These are phyloP conservation scores for Pyrenula aspistea DNA, from an alignment of 495 filamentous ascomycete genomes.

Conservation along the genomic window DNA sequence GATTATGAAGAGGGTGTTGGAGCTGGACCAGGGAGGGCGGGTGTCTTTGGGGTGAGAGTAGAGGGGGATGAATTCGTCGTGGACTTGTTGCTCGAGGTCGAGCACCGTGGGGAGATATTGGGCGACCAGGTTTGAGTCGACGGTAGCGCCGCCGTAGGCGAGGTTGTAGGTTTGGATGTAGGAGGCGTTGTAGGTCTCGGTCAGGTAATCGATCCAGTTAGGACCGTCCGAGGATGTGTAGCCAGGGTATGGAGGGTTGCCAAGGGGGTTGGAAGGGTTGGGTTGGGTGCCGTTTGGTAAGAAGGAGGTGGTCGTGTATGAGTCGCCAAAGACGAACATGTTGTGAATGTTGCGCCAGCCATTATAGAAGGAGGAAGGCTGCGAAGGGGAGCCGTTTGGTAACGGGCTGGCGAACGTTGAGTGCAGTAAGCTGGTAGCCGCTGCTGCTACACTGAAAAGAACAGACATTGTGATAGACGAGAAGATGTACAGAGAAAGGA, in stretches of 20 bases:
- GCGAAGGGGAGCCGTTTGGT: background rate
- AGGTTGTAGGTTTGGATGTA: slow-evolving; percentile 43
- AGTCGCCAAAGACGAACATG: slow-evolving; percentile 27
- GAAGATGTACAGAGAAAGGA: too few relatives aligned
- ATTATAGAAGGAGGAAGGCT: background rate
- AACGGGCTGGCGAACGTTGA: background rate
- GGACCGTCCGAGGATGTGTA: slow-evolving; percentile 36
- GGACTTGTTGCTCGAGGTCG: background rate
- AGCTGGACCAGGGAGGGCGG: slow-evolving; percentile 45
- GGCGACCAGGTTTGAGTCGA: slow-evolving; percentile 34
- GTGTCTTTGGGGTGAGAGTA: slow-evolving; percentile 17
- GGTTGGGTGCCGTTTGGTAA: slow-evolving; percentile 48
- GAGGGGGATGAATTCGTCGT: slow-evolving; percentile 10
- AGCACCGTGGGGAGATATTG: slow-evolving; percentile 1
- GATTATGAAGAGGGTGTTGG: slow-evolving; percentile 51
- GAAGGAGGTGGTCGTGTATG: slow-evolving; percentile 57
- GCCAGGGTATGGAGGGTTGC: slow-evolving; percentile 48
- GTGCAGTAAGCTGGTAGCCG: background rate
- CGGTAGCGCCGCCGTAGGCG: slow-evolving; percentile 43
- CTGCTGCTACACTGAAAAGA: background rate
- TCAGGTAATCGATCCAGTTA: slow-evolving; percentile 46
- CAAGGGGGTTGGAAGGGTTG: slow-evolving; percentile 51
- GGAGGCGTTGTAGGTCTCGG: slow-evolving; percentile 38
- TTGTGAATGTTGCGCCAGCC: background rate
- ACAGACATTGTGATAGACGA: background rate